These are phyloP conservation scores for Auriscalpium vulgare DNA, from an alignment of 768 basidiomycete genomes.

Conservation along the genomic window DNA sequence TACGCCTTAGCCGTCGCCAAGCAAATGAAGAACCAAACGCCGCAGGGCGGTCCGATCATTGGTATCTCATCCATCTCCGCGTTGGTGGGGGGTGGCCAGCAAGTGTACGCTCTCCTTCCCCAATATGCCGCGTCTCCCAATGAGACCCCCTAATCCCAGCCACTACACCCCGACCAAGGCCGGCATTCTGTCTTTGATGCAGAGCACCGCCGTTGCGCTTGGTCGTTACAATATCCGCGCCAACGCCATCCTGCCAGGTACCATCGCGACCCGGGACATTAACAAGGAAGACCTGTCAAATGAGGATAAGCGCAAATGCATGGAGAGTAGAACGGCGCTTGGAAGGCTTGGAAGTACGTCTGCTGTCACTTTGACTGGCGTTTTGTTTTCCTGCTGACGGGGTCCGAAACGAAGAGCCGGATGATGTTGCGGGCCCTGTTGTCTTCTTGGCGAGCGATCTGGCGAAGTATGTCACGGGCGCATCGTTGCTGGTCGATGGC, in stretches of 20 bases:
- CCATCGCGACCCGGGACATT: constrained; percentile 70
- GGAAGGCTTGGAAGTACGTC: constrained; percentile 55
- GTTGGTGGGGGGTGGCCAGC: constrained; percentile 66
- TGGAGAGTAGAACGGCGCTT: constrained; percentile 56
- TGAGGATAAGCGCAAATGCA: constrained; percentile 47
- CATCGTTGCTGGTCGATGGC: constrained; percentile 61
- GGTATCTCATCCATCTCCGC: constrained; percentile 76
- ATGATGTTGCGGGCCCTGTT: constrained; percentile 67
- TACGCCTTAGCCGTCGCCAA: constrained; percentile 48
- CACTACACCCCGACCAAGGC: constrained; percentile 81
- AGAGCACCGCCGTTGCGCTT: constrained; percentile 68
- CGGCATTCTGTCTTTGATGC: constrained; percentile 70
- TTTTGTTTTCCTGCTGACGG: background rate
- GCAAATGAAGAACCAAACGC: constrained; percentile 62
- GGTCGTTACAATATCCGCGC: constrained; percentile 73
- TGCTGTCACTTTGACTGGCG: too few species aligned
- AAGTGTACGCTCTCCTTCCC: constrained; percentile 35
- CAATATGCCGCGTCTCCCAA: background rate
- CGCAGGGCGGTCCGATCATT: constrained; percentile 68
- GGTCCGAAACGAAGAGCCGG: constrained; percentile 37
- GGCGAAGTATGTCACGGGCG: constrained; percentile 62
- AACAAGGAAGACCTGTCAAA: constrained; percentile 69
- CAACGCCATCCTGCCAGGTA: constrained; percentile 67
- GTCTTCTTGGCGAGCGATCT: constrained; percentile 69
- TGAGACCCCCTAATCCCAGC: constrained; percentile 22